Evolutionary conservation across 345 rosid species (phyloP), one percentile per base, ranked within the genome.

Genomic region (Clarkia xantiana): DNA sequence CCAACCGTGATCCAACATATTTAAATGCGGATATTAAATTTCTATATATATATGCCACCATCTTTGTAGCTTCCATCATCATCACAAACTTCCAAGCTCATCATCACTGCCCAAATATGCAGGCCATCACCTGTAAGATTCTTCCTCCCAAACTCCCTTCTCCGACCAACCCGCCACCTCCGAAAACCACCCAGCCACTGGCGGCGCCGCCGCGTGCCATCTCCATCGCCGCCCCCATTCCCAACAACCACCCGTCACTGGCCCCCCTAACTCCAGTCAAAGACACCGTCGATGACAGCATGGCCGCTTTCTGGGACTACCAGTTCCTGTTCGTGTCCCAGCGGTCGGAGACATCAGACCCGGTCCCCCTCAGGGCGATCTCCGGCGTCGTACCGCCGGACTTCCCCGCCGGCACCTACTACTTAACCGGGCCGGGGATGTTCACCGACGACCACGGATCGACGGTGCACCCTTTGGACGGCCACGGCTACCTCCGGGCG

Each of bases 381-480:
- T 72, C 78, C 9, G 95, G 95, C 9, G 69, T 72, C 10, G 57
- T 89, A 49, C 95, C 90, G 0, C 0, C 66, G 9, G 76, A 82
- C 60, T 85, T 89, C 62, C 94, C 95, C 10, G 62, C 77, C 2
- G 95, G 97, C 22, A 89, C 90, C 0, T 89, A 89, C 59, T 89
- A 82, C 68, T 64, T 89, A 7, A 53, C 85, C 41, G 95, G 97
- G 11, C 97, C 95, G 4, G 95, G 97, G 8, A 60, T 89, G 4
- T 89, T 89, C 55, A 48, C 74, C 1, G 97, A 89, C 36, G 97
- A 89, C 52, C 76, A 89, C 10, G 97, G 97, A 13, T 89, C 97
- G 11, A 75, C 90, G 2, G 95, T 89, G 49, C 97, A 85, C 58
- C 97, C 97, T 2, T 49, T 89, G 7, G 97, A 89, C 53, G 95